Conservation (phyloP, 2,329 filamentous ascomycete species). For the Nothophaeocryptopus gaeumannii region DNA sequence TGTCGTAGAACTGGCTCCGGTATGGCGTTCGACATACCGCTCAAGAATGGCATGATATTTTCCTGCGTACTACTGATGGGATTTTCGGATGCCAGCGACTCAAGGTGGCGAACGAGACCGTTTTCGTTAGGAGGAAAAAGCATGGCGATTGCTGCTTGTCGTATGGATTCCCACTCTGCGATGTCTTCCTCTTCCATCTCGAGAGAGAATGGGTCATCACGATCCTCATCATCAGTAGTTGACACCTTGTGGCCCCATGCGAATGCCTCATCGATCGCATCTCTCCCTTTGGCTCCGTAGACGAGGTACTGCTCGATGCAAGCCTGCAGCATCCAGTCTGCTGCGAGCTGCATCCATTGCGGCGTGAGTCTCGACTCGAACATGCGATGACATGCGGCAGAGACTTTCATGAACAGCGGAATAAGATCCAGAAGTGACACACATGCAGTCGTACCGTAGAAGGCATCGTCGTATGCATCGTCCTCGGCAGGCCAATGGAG, state of each 20-base stretch:
- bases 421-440: conserved; percentile 43
- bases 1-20: conserved; percentile 51
- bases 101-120: not conserved
- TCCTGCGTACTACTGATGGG: conserved; percentile 41
- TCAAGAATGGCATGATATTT: conserved; percentile 42
- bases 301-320: conserved; percentile 49
- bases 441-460: conserved; percentile 37
- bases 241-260: conserved; percentile 42
- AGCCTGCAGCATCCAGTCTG: conserved; percentile 51
- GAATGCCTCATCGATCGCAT: conserved; percentile 45
- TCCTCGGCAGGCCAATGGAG: conserved; percentile 27
- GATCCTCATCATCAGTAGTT: conserved; percentile 19
- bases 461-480: conserved; percentile 23
- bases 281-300: conserved; percentile 36
- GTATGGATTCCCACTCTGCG: conserved; percentile 38
- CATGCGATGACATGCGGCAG: conserved; percentile 36
- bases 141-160: conserved; percentile 34
- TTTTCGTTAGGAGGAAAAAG: conserved; percentile 19
- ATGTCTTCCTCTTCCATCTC: conserved; percentile 31
- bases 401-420: conserved; percentile 50
- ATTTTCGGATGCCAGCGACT: conserved; percentile 12
- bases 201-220: conserved; percentile 25
- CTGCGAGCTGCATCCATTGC: conserved; percentile 47
- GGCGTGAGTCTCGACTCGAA: conserved; percentile 36
- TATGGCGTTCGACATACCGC: conserved; percentile 42